Conservation (phyloP, 306 rosid species). For the barrel medic (Medicago truncatula) region MtrunA17r5.0-ANR NC_053044.1:3218501-3219000, state of each 20-base stretch:
- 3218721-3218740: too few species aligned
- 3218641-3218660: too few species aligned
- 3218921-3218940: constrained; percentile 21
- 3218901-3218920: constrained; percentile 10
- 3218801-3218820: not conserved
- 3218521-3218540: constrained; percentile 3
- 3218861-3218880: not conserved
- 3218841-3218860: not conserved
- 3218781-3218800: not conserved
- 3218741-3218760: not conserved
- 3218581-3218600: not conserved
- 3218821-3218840: not conserved
- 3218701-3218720: too few species aligned
- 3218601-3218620: too few species aligned
- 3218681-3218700: not conserved
- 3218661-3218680: too few species aligned
- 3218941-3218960: constrained; percentile 33
- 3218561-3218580: not conserved
- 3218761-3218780: not conserved
- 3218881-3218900: not conserved
- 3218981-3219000: constrained; percentile 22
- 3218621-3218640: too few species aligned
- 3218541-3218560: not conserved
- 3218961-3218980: constrained; percentile 10
- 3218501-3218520: not conserved